Evolutionary conservation across 169 alveolate species (phyloP).

Genomic region (Cryptosporidium sp.): DNA sequence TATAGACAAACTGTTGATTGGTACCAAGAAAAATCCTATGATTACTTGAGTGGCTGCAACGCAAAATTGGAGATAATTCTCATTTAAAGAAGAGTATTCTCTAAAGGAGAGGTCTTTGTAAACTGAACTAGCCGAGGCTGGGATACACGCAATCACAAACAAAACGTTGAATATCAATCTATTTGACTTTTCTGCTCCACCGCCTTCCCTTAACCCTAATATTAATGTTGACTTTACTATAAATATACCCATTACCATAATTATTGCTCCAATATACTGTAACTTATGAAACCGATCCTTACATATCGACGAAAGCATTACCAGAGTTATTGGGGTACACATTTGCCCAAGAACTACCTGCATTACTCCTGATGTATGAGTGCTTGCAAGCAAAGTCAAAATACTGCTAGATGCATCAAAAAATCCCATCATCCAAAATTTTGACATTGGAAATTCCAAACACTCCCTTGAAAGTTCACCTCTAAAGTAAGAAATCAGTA

Average conservation of each 20-base stretch:
- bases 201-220: conserved; percentile 29
- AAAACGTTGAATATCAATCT: conserved; percentile 22
- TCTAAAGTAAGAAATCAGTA: conserved; percentile 22
- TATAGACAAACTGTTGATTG: conserved; percentile 74
- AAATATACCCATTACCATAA: conserved; percentile 77
- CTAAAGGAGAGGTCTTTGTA: conserved; percentile 78
- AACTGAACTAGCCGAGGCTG: conserved; percentile 76
- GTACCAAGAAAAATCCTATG: conserved; percentile 77
- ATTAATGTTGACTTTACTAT: conserved; percentile 68
- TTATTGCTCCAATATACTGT: conserved; percentile 76
- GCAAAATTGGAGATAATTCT: conserved; percentile 74
- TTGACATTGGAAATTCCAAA: conserved; percentile 43
- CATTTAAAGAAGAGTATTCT: conserved; percentile 65
- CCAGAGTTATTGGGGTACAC: conserved; percentile 76
- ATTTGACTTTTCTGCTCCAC: conserved; percentile 19
- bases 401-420: conserved; percentile 77
- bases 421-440: conserved; percentile 78
- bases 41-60: conserved; percentile 78
- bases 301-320: conserved; percentile 41
- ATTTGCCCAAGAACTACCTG: conserved; percentile 78
- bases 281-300: conserved; percentile 73
- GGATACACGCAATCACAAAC: conserved; percentile 57
- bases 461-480: conserved; percentile 71
- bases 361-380: conserved; percentile 78
- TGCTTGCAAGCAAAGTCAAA: conserved; percentile 75